These are phyloP conservation scores for Cytospora schulzeri DNA, from an alignment of 2,329 filamentous ascomycete species.

Conservation along the genomic window DNA sequence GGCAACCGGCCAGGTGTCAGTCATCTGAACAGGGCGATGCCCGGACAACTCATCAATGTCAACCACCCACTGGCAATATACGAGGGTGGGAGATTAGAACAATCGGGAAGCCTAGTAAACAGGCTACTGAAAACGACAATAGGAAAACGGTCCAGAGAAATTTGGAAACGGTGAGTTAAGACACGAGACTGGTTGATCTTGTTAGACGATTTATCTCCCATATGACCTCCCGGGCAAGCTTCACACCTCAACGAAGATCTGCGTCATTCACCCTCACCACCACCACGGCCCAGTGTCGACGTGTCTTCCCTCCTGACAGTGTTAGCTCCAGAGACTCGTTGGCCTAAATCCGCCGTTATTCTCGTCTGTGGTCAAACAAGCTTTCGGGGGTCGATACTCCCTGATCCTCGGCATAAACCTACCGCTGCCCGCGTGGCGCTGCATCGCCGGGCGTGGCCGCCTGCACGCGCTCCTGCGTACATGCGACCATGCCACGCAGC, in stretches of 20 bases:
- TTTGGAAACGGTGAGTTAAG: neutral
- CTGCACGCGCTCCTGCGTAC: neutral
- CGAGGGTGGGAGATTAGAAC: conserved; percentile 3
- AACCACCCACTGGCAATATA: conserved; percentile 15
- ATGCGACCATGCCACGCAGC: neutral
- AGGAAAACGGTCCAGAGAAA: conserved; percentile 3
- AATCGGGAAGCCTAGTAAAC: neutral
- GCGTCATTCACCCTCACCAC: neutral
- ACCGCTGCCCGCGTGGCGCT: neutral
- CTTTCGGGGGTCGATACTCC: neutral
- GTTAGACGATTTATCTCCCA: too few species aligned
- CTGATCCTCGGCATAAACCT: neutral
- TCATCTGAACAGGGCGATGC: conserved; percentile 23
- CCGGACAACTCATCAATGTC: conserved; percentile 27
- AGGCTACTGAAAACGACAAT: neutral
- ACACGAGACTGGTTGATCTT: neutral
- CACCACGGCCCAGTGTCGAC: neutral
- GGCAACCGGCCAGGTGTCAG: conserved; percentile 14
- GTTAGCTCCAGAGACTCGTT: neutral
- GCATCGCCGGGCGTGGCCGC: neutral
- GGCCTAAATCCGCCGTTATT: neutral
- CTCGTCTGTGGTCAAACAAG: neutral
- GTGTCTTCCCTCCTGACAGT: neutral
- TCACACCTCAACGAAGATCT: too few species aligned
- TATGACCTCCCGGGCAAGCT: too few species aligned